Evolutionary conservation across 1,139 yeast species (phyloP), one percentile per base, ranked within the genome.

Genomic region (Geotrichum fermentans): DNA sequence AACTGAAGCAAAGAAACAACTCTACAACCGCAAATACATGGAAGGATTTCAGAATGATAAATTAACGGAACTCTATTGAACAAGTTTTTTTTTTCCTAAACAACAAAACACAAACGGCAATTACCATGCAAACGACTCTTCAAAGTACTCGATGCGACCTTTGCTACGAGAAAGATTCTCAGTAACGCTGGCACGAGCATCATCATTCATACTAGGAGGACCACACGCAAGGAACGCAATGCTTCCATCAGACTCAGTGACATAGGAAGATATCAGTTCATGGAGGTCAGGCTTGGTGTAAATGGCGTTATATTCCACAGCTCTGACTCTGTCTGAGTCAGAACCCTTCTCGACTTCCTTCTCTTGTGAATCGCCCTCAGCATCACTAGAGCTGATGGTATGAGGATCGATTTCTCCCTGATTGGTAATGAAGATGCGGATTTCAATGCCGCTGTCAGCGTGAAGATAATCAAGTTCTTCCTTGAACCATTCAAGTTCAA

Each of bases 401-500:
- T 29, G 35, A 13, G 43, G 43, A n/a, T 40, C 43, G 28, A 16
- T 17, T 4, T 18, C 26, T 16, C 43, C 43, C 28, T 40, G 43
- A 24, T 30, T 29, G 28, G 43, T 40, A 28, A 40, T 40, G 26
- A 69, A 76, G 1, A 80, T 61, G 2, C 67, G 65, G 3, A 62
- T 53, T 63, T 69, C 69, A 40, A 74, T 66, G 24, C 61, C 54
- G 44, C 60, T 44, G 6, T 56, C 45, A 5, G 45, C 13, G 13
- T 36, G 60, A 50, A 79, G 60, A 4, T 63, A 59, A 22, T 62
- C 50, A 21, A 81, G 63, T 56, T 81, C 83, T 28, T 73, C 70
- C 45, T 65, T 64, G 61, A 79, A 79, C 80, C 82, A 78, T 13
- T 61, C 57, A 33, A 79, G 59, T 0, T 77, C 66, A 17, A 67